These are phyloP conservation scores for Sporothrix sp. DNA, from an alignment of 2,329 filamentous ascomycete genomes.

Conservation along the genomic window DNA sequence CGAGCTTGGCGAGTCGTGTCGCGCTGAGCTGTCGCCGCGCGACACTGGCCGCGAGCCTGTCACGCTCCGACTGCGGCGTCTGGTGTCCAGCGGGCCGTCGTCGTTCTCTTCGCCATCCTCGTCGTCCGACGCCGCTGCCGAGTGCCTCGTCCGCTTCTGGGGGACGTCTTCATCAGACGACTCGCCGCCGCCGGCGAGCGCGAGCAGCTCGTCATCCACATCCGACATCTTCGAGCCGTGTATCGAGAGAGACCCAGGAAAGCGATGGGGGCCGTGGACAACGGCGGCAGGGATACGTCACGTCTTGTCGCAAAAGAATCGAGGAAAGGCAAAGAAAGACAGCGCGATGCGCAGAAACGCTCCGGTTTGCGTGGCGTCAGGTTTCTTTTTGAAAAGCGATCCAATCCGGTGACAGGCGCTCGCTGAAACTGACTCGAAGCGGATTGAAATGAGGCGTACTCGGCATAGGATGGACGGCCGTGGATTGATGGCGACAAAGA, in stretches of 20 bases:
- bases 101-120: conserved; percentile 45
- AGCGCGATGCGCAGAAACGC: too few relatives aligned
- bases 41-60: conserved; percentile 43
- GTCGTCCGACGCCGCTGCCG: conserved; percentile 60
- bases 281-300: background rate
- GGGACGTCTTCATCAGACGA: conserved; percentile 50
- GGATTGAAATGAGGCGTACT: too few relatives aligned
- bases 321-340: too few relatives aligned
- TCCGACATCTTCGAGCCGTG: conserved; percentile 57
- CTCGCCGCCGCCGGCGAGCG: conserved; percentile 71
- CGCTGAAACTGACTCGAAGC: too few relatives aligned
- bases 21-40: conserved; percentile 31
- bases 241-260: background rate
- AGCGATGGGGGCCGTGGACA: background rate
- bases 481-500: background rate
- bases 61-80: conserved; percentile 44
- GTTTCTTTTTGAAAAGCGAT: too few relatives aligned
- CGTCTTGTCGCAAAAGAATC: background rate
- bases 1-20: conserved; percentile 28
- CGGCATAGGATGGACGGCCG: too few relatives aligned
- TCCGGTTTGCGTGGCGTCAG: too few relatives aligned
- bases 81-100: conserved; percentile 40
- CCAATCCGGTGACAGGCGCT: too few relatives aligned
- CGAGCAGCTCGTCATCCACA: conserved; percentile 87
- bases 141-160: conserved; percentile 13